A percentile compares a stretch with the other conserved stretches of the same genome.
These are phyloP conservation scores for Candida yuanshanica DNA, from an alignment of 805 yeast genomes.

Conservation along the genomic window DNA sequence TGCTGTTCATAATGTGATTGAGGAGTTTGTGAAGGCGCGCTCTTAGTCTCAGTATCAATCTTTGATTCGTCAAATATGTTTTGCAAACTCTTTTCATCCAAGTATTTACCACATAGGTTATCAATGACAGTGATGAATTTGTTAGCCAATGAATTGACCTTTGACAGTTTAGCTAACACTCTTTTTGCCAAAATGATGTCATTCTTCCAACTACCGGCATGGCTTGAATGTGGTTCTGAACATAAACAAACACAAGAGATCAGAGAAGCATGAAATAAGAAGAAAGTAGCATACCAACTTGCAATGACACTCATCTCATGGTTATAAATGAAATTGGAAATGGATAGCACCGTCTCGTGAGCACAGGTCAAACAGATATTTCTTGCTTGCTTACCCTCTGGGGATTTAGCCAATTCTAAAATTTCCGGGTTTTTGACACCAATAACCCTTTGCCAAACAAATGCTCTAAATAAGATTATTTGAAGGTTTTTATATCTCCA, in stretches of 20 bases:
- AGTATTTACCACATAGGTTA: constrained; percentile 30
- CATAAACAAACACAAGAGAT: constrained; percentile 51
- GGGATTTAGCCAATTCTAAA: constrained; percentile 29
- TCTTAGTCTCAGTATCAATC: neutral
- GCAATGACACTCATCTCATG: constrained; percentile 39
- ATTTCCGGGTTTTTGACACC: constrained; percentile 31
- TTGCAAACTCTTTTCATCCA: constrained; percentile 15
- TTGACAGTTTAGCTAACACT: constrained; percentile 31
- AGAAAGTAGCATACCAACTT: constrained; percentile 61
- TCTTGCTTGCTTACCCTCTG: constrained; percentile 44
- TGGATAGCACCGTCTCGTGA: constrained; percentile 45
- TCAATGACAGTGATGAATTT: constrained; percentile 42
- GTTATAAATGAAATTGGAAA: constrained; percentile 33
- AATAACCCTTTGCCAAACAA: constrained; percentile 47
- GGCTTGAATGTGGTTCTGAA: constrained; percentile 43
- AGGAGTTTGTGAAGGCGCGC: neutral
- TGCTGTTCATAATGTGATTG: neutral
- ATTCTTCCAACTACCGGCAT: constrained; percentile 37
- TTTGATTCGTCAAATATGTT: constrained; percentile 1
- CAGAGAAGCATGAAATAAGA: constrained; percentile 56
- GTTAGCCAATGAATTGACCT: constrained; percentile 39
- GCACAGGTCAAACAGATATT: constrained; percentile 46
- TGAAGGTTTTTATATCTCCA: constrained; percentile 59
- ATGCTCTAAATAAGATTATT: constrained; percentile 49
- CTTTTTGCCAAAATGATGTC: constrained; percentile 39